Percentiles rank a stretch among this genome's conserved stretches.
phyloP scores from a whole-genome alignment of 1,284 basidiomycete species.

The Rugiboletus extremiorientalis region DNA sequence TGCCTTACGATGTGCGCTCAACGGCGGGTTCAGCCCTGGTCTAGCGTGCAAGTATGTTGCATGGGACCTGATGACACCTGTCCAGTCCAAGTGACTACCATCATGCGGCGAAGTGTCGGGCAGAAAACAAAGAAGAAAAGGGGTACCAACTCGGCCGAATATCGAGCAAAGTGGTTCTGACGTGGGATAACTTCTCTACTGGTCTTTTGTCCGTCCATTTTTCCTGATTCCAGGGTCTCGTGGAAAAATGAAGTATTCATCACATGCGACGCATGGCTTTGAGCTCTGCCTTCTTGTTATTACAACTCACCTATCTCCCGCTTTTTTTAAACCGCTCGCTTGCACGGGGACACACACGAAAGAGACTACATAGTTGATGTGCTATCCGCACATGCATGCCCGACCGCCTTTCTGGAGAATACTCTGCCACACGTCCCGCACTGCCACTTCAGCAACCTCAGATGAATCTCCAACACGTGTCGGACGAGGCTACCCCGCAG shows the following conservation, averaged over 20 bases:
- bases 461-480: constrained; percentile 19
- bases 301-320: not conserved
- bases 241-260: not conserved
- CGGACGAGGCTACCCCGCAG: constrained; percentile 19
- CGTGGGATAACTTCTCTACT: too few species aligned
- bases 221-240: not conserved
- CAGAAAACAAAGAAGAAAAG: not conserved
- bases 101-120: too few species aligned
- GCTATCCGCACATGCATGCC: constrained; percentile 15
- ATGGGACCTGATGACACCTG: not conserved
- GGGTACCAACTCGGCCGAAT: not conserved
- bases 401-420: constrained; percentile 19
- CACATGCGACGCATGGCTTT: not conserved
- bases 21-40: not conserved
- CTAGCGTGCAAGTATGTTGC: not conserved
- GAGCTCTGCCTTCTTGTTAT: not conserved
- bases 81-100: not conserved
- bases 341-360: not conserved
- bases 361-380: too few species aligned
- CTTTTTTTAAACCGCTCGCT: not conserved
- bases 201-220: not conserved
- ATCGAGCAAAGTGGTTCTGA: too few species aligned
- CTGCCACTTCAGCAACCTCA: constrained; percentile 17
- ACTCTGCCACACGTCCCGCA: constrained; percentile 13
- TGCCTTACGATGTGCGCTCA: not conserved